These are phyloP conservation scores for Heterobasidion parviporum DNA, from an alignment of 1,284 basidiomycete genomes.

Conservation along the genomic window DNA sequence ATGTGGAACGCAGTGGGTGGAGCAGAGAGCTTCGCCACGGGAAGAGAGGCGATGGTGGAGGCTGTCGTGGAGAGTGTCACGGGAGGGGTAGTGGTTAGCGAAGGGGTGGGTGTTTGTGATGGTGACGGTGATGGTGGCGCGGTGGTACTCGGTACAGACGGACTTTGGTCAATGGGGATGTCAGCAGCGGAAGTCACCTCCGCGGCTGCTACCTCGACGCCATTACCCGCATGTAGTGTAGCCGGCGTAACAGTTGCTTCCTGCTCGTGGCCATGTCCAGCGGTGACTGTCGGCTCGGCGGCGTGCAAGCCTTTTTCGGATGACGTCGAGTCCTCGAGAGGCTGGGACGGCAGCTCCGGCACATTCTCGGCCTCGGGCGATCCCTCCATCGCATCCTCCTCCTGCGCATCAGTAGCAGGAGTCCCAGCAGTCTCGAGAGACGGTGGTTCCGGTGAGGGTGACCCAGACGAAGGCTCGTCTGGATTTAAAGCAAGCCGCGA, in stretches of 20 bases:
- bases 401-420: not conserved
- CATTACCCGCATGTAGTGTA: no score
- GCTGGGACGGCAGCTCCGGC: not conserved
- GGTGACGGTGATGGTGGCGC: not conserved
- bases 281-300: no score
- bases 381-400: not conserved
- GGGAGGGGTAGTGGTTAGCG: not conserved
- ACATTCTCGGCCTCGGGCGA: not conserved
- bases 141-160: not conserved
- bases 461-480: not conserved
- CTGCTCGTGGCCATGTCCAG: no score
- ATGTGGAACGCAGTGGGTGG: slow-evolving; percentile 21
- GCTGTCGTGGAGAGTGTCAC: not conserved
- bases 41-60: not conserved
- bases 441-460: not conserved
- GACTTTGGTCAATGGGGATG: not conserved
- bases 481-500: not conserved
- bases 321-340: not conserved
- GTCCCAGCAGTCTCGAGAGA: not conserved
- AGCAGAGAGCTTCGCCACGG: slow-evolving; percentile 1
- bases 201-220: no score
- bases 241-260: no score
- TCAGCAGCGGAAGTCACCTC: not conserved
- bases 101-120: not conserved
- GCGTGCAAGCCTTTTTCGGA: no score